Base-by-base conservation (phyloP, 2,329 filamentous ascomycete species). In the Scedosporium aurantiacum region DNA sequence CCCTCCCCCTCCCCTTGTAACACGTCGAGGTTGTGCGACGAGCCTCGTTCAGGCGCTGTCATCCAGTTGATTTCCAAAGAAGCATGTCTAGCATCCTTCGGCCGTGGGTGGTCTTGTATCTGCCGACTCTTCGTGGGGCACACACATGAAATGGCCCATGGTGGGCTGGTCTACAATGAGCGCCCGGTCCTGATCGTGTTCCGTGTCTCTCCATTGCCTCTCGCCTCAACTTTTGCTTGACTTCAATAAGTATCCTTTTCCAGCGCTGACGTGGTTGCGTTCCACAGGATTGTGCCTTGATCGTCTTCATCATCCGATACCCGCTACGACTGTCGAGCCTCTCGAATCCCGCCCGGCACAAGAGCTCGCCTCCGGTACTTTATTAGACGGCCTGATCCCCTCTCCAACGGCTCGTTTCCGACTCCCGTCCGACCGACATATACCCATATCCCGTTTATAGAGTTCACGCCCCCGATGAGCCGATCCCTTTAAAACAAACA, bases 401-500 rank as follows among this genome's bases (percentile, higher is more conserved):
- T n/a, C 18, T 12, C 32, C 10, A 37, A 37, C 32, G 32, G 32
- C 10, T 50, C 58, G 14, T n/a, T 55, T 47, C 43, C 41, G 23
- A 40, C 47, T 14, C 56, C 32, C 58, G 18, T 27, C 58, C 57
- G 10, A 14, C n/a, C n/a, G 16, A 21, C 14, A 16, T 45, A 37
- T 47, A 40, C 47, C 40, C 23, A 56, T 47, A 37, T 57, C 43
- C 25, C 37, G 16, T 63, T 25, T 62, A 32, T 37, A 63, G 58
- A 61, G 41, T 64, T 52, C 57, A 45, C 55, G 59, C 64, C 60
- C 62, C 63, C 57, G 63, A 65, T 62, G 64, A 60, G 57, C 63
- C 62, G 54, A 62, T 63, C 58, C 63, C 58, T 63, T 60, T 56
- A 74, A 70, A 71, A 68, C 75, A 80, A 76, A 81, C 75, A 68